phyloP scores from a whole-genome alignment of 2,329 filamentous ascomycete species.

The Pyrenochaeta sp. region DNA sequence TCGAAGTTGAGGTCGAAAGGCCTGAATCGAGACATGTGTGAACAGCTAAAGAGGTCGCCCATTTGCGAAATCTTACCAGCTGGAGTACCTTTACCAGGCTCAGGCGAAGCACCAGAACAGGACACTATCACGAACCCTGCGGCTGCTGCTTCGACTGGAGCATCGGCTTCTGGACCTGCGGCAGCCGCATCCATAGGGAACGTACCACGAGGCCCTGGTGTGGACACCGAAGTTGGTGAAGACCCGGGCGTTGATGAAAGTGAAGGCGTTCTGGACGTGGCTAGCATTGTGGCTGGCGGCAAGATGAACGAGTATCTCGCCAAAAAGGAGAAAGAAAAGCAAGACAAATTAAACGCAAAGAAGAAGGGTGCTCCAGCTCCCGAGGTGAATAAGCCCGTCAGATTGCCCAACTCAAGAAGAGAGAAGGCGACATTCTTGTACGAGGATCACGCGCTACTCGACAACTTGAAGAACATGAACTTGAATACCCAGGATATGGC shows the following conservation, averaged over 20 bases:
- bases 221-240: constrained; percentile 62
- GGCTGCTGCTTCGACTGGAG: constrained; percentile 64
- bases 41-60: constrained; percentile 69
- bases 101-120: constrained; percentile 53
- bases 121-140: constrained; percentile 60
- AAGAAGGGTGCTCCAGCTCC: constrained; percentile 68
- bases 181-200: constrained; percentile 54
- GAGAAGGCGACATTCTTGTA: constrained; percentile 75
- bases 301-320: constrained; percentile 84
- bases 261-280: constrained; percentile 83
- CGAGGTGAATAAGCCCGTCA: constrained; percentile 65
- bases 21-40: constrained; percentile 69
- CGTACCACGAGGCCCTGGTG: constrained; percentile 62
- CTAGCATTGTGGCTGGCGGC: constrained; percentile 82
- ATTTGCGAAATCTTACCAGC: constrained; percentile 69
- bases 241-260: constrained; percentile 62
- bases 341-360: constrained; percentile 67
- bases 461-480: constrained; percentile 62
- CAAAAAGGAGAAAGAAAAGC: constrained; percentile 83
- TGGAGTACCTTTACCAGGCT: constrained; percentile 62
- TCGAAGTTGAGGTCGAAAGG: constrained; percentile 69
- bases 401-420: constrained; percentile 76
- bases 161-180: constrained; percentile 56
- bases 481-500: constrained; percentile 57
- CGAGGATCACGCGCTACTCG: constrained; percentile 69